Evolutionary conservation across 208 protist genomes (phyloP).

Genomic region (Trypanosoma boissoni): DNA sequence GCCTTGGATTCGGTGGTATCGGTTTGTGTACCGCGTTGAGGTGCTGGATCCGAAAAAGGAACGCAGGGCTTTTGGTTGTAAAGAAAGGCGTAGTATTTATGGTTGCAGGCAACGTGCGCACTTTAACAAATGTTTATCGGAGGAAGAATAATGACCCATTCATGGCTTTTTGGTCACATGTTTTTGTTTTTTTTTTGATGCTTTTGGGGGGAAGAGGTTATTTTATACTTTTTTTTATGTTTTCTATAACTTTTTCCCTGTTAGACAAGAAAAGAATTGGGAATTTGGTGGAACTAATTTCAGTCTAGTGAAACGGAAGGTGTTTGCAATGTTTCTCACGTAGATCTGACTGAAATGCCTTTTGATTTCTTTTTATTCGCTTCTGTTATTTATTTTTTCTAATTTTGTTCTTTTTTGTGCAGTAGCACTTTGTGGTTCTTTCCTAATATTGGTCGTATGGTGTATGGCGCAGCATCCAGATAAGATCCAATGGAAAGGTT

Average conservation of each 20-base stretch:
- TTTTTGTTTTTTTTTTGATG: conserved; percentile 7
- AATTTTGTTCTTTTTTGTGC: background rate
- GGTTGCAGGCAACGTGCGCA: background rate
- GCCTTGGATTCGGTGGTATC: conserved; percentile 11
- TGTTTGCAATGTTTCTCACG: background rate
- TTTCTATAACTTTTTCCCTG: background rate
- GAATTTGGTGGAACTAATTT: too few species aligned
- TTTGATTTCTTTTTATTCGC: background rate
- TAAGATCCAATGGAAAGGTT: conserved; percentile 61
- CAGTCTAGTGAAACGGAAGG: background rate
- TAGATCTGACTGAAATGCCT: background rate
- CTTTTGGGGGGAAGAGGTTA: background rate
- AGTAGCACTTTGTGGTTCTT: background rate
- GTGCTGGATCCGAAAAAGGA: background rate
- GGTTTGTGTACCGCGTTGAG: conserved; percentile 12
- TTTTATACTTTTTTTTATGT: conserved; percentile 5
- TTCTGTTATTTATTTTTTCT: conserved; percentile 14
- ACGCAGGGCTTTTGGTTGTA: conserved; percentile 2
- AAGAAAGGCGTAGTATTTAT: conserved; percentile 9
- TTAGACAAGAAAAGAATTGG: too few species aligned
- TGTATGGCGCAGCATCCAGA: conserved; percentile 69
- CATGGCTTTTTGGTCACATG: background rate
- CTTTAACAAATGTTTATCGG: background rate
- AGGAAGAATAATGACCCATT: background rate
- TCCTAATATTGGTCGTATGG: background rate